Conservation (phyloP, 768 basidiomycete species). For the Fistulinella prunicolor region DNA sequence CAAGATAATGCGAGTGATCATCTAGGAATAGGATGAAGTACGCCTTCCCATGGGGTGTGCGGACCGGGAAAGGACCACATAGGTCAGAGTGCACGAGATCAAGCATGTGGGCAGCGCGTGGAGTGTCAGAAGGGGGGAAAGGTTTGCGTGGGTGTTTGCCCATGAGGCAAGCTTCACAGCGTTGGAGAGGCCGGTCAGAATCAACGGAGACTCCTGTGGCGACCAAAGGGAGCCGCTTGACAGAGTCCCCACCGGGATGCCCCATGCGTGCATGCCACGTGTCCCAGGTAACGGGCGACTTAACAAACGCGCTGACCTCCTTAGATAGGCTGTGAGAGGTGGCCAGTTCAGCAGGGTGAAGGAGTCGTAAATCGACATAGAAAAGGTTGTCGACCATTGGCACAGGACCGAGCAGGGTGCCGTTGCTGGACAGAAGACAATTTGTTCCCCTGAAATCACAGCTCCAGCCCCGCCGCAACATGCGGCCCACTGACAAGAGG, state of each 20-base stretch:
- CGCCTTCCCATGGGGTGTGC: conserved; percentile 8
- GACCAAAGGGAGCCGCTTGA: too few relatives aligned
- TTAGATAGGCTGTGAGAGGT: too few relatives aligned
- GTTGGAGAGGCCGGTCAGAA: background rate
- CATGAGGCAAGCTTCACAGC: conserved; percentile 1
- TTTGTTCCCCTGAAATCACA: background rate
- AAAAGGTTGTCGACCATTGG: background rate
- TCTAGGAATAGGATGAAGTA: conserved; percentile 19
- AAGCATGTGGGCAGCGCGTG: conserved; percentile 1
- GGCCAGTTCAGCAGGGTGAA: too few relatives aligned
- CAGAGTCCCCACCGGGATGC: background rate
- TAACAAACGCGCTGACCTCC: too few relatives aligned
- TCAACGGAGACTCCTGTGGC: too few relatives aligned
- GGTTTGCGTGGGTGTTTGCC: background rate
- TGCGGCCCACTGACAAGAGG: background rate
- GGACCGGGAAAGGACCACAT: conserved; percentile 23
- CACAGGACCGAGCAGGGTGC: background rate
- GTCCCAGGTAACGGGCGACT: too few relatives aligned
- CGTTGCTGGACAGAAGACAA: background rate
- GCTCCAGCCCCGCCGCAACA: background rate
- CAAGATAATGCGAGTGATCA: conserved; percentile 3
- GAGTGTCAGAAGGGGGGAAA: background rate
- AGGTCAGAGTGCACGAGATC: conserved; percentile 29
- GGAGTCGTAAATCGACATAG: background rate
- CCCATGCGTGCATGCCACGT: too few relatives aligned